Conservation (phyloP, 352 stramenopile species). For the Phytophthora constricta region DNA sequence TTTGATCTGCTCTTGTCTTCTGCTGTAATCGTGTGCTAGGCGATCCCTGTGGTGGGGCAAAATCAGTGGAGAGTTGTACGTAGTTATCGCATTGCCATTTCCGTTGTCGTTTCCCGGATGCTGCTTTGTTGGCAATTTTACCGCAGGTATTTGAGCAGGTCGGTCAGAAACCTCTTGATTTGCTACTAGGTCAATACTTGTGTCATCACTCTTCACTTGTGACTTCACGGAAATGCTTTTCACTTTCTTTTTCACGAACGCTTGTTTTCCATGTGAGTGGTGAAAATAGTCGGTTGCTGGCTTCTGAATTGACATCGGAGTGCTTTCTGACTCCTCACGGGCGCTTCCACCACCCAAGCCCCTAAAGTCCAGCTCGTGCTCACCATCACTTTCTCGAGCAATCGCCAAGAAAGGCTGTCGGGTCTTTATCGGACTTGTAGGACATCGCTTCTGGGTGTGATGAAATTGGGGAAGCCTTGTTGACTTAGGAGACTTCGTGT, state of each 20-base stretch:
- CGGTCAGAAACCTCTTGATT: conserved; percentile 29
- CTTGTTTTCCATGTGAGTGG: background rate
- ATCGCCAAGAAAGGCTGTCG: conserved; percentile 21
- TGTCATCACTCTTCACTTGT: conserved; percentile 1
- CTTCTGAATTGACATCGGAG: conserved; percentile 3
- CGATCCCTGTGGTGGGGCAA: conserved; percentile 28
- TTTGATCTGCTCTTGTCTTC: conserved; percentile 69
- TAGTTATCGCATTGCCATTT: conserved; percentile 21
- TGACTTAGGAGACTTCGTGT: conserved; percentile 71
- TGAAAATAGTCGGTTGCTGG: background rate
- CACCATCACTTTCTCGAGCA: conserved; percentile 7
- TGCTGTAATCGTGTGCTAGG: conserved; percentile 55
- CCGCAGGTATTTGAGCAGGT: conserved; percentile 14
- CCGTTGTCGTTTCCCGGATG: background rate
- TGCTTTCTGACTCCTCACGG: conserved; percentile 25
- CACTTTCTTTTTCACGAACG: background rate
- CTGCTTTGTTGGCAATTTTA: conserved; percentile 21
- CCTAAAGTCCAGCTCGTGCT: conserved; percentile 14
- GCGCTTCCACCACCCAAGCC: conserved; percentile 9
- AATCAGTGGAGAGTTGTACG: conserved; percentile 25
- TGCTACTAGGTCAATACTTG: background rate
- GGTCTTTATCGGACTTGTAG: conserved; percentile 56
- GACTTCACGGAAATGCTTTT: background rate
- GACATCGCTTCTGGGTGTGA: conserved; percentile 50
- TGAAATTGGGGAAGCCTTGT: conserved; percentile 58